A percentile compares a stretch with the other conserved stretches of the same genome.
Conservation (phyloP, 2,329 filamentous ascomycete genomes). For the Pseudocercospora vitis region DNA sequence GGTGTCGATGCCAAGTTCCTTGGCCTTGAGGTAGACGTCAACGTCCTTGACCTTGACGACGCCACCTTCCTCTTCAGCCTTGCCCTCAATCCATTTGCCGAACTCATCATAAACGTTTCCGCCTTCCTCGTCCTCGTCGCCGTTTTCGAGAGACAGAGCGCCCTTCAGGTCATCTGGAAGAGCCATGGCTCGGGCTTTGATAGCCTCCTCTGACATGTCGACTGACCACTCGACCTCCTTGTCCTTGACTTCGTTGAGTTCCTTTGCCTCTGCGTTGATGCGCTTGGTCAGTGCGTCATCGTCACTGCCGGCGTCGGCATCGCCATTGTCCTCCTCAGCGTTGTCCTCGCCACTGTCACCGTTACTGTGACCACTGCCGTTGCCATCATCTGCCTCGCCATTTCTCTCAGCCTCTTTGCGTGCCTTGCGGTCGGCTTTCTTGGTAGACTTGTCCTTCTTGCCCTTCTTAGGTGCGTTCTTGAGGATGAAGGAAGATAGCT, state of each 20-base stretch:
- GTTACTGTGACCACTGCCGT: constrained; percentile 61
- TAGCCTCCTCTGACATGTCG: constrained; percentile 91
- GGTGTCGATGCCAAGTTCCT: constrained; percentile 88
- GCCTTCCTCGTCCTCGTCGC: constrained; percentile 76
- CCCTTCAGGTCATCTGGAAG: constrained; percentile 95
- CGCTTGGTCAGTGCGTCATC: constrained; percentile 86
- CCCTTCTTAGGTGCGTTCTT: constrained; percentile 92
- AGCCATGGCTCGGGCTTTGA: constrained; percentile 89
- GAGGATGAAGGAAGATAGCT: constrained; percentile 94
- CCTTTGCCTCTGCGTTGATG: constrained; percentile 66
- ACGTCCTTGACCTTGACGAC: constrained; percentile 81
- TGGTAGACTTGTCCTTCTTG: constrained; percentile 96
- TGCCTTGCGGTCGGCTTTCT: constrained; percentile 82
- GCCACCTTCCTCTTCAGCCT: constrained; percentile 66
- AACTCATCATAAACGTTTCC: constrained; percentile 87
- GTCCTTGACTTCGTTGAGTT: constrained; percentile 68
- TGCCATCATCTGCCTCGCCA: constrained; percentile 53
- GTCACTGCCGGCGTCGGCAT: constrained; percentile 74
- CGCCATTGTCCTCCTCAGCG: constrained; percentile 62
- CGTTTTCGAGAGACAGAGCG: constrained; percentile 64
- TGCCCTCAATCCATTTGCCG: constrained; percentile 87
- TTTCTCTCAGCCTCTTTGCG: constrained; percentile 68
- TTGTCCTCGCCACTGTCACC: constrained; percentile 68
- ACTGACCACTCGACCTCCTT: constrained; percentile 94
- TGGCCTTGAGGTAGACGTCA: constrained; percentile 93